Evolutionary conservation across 2,329 filamentous ascomycete genomes (phyloP).

Genomic region (Didymella arachidicola): DNA sequence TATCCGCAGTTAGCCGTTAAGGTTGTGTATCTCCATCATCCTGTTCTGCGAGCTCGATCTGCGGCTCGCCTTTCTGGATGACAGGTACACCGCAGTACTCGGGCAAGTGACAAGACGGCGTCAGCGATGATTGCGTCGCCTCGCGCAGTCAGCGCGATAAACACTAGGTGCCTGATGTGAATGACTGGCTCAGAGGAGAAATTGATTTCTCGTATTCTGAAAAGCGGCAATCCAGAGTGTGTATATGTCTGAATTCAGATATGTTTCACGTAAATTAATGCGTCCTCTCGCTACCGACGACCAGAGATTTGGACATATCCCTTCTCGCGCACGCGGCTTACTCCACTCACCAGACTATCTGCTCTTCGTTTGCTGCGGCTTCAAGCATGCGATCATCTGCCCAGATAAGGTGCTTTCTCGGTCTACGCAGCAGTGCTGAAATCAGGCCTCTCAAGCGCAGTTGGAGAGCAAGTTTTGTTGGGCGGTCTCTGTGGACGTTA

Average conservation of each 20-base stretch:
- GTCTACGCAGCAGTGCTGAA: not conserved
- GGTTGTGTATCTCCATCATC: not conserved
- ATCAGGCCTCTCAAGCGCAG: not conserved
- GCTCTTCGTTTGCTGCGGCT: not conserved
- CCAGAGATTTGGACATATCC: constrained; percentile 12
- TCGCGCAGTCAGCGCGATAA: constrained; percentile 5
- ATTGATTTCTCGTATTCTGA: constrained; percentile 2
- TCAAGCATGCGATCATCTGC: constrained; percentile 1
- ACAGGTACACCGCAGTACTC: constrained; percentile 9
- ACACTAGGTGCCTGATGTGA: not conserved
- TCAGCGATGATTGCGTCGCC: constrained; percentile 1
- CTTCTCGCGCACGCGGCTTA: constrained; percentile 7
- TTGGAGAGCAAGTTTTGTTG: constrained; percentile 10
- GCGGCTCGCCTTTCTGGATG: constrained; percentile 1
- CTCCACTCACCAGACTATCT: not conserved
- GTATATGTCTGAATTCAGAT: constrained; percentile 5
- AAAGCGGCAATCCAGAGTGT: not conserved
- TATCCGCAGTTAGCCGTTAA: constrained; percentile 8
- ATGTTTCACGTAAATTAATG: constrained; percentile 14
- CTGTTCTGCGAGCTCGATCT: constrained; percentile 3
- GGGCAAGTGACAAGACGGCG: not conserved
- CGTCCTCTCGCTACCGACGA: constrained; percentile 15
- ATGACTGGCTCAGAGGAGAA: not conserved
- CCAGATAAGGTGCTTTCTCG: not conserved
- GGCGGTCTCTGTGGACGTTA: constrained; percentile 6